phyloP scores from a whole-genome alignment of 2,329 filamentous ascomycete genomes.

The Alternaria novae-zelandiae region DNA sequence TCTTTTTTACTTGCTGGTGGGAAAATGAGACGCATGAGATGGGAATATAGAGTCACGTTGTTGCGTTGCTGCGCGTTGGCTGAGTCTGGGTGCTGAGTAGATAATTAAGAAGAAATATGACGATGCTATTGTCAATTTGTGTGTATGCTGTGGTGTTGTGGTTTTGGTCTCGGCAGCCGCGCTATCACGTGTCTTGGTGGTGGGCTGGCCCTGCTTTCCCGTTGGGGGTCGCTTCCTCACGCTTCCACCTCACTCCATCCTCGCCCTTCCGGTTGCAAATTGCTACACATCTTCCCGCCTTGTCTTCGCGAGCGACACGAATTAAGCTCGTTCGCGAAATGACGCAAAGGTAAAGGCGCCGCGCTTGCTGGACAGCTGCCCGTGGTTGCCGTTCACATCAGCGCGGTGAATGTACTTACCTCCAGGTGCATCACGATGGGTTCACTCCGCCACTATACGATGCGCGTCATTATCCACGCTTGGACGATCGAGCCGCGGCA shows the following conservation, averaged over 20 bases:
- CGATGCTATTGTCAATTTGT: background rate
- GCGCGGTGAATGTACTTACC: background rate
- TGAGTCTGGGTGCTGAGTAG: background rate
- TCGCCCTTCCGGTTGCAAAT: too few relatives aligned
- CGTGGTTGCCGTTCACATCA: background rate
- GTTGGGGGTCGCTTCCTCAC: background rate
- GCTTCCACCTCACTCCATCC: background rate
- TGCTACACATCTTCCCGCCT: too few relatives aligned
- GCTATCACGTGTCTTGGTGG: background rate
- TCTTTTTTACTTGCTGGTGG: background rate
- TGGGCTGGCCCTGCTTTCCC: too few relatives aligned
- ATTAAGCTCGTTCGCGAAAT: rapidly evolving
- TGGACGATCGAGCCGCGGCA: background rate
- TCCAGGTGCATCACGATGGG: background rate
- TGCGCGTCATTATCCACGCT: too few relatives aligned
- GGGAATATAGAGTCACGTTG: background rate
- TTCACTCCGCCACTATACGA: too few relatives aligned
- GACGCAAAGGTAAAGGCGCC: too few relatives aligned
- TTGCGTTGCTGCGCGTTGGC: background rate
- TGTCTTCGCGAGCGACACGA: too few relatives aligned
- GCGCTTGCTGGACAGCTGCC: too few relatives aligned
- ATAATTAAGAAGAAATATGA: background rate
- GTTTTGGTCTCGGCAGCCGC: background rate
- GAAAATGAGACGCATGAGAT: background rate
- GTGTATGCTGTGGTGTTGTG: too few relatives aligned